A percentile compares a stretch with the other conserved stretches of the same genome.
Evolutionary conservation across 1,284 basidiomycete genomes (phyloP).

Genomic region (Heterobasidion occidentale): DNA sequence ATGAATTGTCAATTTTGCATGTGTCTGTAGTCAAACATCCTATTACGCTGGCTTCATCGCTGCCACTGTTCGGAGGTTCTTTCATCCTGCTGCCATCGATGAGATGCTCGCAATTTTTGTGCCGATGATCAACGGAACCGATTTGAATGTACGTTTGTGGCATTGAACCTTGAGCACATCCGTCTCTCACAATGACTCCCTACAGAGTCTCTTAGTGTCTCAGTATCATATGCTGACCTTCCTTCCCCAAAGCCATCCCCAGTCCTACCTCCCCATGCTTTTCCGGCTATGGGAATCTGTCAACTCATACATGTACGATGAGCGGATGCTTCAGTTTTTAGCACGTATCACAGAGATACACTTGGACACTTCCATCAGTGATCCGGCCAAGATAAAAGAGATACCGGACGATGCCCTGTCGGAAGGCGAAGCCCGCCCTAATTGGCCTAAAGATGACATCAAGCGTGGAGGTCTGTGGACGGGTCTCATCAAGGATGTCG

Average conservation of each 20-base stretch:
- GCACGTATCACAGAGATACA: slow-evolving; percentile 68
- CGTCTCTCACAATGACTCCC: not conserved
- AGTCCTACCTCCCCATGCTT: slow-evolving; percentile 74
- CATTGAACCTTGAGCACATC: too few relatives aligned
- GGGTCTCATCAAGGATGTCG: slow-evolving; percentile 75
- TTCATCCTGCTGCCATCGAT: slow-evolving; percentile 81
- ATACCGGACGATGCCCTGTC: slow-evolving; percentile 68
- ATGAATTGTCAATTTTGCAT: not conserved
- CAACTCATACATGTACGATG: slow-evolving; percentile 81
- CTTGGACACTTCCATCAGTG: slow-evolving; percentile 63
- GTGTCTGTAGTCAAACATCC: slow-evolving; percentile 53
- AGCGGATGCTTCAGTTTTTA: slow-evolving; percentile 71
- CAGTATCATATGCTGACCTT: slow-evolving; percentile 81
- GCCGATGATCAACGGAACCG: slow-evolving; percentile 68
- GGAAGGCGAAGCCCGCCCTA: slow-evolving; percentile 53
- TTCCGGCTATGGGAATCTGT: slow-evolving; percentile 79
- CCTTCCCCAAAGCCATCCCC: slow-evolving; percentile 71
- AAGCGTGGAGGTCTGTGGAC: slow-evolving; percentile 42
- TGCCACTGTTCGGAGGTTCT: slow-evolving; percentile 79
- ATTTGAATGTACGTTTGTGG: slow-evolving; percentile 52
- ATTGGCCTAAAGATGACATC: slow-evolving; percentile 42
- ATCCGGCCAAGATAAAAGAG: slow-evolving; percentile 53
- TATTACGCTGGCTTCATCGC: slow-evolving; percentile 84
- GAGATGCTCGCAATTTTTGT: slow-evolving; percentile 86
- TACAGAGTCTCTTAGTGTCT: slow-evolving; percentile 64